Evolutionary conservation across 2,329 filamentous ascomycete genomes (phyloP).

Genomic region (Graphium sp.): DNA sequence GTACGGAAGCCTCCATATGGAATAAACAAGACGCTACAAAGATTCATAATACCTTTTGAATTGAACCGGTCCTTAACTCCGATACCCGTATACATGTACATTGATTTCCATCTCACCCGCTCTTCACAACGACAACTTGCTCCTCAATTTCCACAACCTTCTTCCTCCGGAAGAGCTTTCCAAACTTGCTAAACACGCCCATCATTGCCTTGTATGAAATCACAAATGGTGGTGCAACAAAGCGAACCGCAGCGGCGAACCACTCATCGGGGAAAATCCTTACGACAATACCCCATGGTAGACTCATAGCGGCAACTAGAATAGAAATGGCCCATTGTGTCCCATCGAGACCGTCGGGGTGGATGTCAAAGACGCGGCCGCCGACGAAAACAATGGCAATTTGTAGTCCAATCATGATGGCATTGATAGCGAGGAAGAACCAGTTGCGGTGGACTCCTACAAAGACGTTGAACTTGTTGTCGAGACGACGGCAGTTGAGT

Average conservation of each 20-base stretch:
- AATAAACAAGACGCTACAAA: no score
- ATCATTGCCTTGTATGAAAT: slow-evolving; percentile 10
- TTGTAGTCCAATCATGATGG: slow-evolving; percentile 39
- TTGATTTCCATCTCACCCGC: no score
- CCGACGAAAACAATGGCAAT: slow-evolving; percentile 41
- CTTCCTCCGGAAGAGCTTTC: no score
- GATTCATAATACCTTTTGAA: no score
- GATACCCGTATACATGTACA: no score
- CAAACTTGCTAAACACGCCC: slow-evolving; percentile 8
- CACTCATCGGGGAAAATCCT: slow-evolving; percentile 29
- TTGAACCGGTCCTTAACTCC: no score
- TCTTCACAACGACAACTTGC: no score
- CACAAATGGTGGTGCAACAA: slow-evolving; percentile 14
- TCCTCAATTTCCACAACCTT: no score
- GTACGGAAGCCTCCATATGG: no score
- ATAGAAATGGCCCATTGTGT: slow-evolving; percentile 36
- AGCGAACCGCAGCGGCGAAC: slow-evolving; percentile 14
- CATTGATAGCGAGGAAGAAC: slow-evolving; percentile 40
- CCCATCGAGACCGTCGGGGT: slow-evolving; percentile 16
- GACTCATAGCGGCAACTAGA: slow-evolving; percentile 26
- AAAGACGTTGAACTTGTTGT: slow-evolving; percentile 46
- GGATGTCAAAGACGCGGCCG: slow-evolving; percentile 33
- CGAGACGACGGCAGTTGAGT: slow-evolving; percentile 46
- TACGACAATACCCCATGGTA: slow-evolving; percentile 31
- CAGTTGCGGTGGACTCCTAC: slow-evolving; percentile 37